Evolutionary conservation across 768 basidiomycete genomes (phyloP).

Genomic region (Macrolepiota dolichaula): DNA sequence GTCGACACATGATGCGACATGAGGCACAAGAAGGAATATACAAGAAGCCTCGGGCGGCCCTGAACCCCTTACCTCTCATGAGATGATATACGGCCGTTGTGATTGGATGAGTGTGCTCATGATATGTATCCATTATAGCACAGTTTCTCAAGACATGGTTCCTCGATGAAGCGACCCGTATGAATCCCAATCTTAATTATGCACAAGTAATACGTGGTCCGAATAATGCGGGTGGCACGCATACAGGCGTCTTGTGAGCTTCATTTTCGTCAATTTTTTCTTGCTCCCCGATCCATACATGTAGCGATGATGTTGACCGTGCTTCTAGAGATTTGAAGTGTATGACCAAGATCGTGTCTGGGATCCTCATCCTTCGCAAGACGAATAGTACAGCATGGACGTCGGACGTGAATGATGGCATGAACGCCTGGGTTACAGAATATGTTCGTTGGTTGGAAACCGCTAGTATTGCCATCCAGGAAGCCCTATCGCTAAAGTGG

Average conservation of each 20-base stretch:
- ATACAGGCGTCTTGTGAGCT: slow-evolving; percentile 49
- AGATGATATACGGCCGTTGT: neutral
- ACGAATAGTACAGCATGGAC: slow-evolving; percentile 53
- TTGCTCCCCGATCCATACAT: neutral
- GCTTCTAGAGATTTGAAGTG: slow-evolving; percentile 50
- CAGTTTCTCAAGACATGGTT: slow-evolving; percentile 56
- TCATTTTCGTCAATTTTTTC: neutral
- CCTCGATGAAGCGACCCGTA: slow-evolving; percentile 48
- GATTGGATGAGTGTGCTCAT: neutral
- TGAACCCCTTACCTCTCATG: neutral
- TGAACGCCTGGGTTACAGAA: slow-evolving; percentile 47
- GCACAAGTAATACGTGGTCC: slow-evolving; percentile 47
- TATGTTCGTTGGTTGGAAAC: slow-evolving; percentile 58
- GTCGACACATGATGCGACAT: neutral
- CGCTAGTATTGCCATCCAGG: slow-evolving; percentile 42
- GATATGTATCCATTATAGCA: slow-evolving; percentile 22
- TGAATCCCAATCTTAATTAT: slow-evolving; percentile 66
- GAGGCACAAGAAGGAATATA: neutral
- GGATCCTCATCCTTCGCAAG: slow-evolving; percentile 49
- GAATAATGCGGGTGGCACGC: slow-evolving; percentile 35
- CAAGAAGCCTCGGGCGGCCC: neutral
- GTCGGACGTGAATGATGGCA: slow-evolving; percentile 40
- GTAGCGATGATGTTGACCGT: neutral
- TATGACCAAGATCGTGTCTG: slow-evolving; percentile 53
- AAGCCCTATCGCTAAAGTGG: slow-evolving; percentile 47